Evolutionary conservation across 345 rosid genomes (phyloP).

Genomic region (Citrus sp.): DNA sequence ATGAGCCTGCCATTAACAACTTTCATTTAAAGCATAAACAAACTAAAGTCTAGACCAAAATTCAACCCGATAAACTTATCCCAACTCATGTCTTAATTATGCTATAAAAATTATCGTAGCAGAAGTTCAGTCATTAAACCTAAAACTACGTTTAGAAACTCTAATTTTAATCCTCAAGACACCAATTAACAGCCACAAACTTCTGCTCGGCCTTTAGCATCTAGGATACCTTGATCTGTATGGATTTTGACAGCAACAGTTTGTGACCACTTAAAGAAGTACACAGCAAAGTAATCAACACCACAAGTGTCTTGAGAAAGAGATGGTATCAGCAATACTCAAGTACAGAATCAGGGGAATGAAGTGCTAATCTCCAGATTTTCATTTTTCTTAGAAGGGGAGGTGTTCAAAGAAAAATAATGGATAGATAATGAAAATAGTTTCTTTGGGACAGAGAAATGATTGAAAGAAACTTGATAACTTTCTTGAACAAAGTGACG

Average conservation of each 20-base stretch:
- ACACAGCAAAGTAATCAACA: neutral
- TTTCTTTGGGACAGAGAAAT: neutral
- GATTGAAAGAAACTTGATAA: too few relatives aligned
- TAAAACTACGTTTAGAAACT: neutral
- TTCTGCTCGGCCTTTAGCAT: neutral
- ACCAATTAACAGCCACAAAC: neutral
- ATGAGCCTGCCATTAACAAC: neutral
- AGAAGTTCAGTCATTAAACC: neutral
- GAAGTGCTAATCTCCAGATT: neutral
- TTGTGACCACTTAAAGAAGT: neutral
- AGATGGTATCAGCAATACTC: neutral
- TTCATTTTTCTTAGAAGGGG: neutral
- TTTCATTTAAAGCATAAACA: neutral
- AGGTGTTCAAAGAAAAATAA: neutral
- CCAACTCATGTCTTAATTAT: neutral
- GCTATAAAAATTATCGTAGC: neutral
- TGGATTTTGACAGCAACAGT: neutral
- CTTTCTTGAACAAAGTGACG: too few relatives aligned
- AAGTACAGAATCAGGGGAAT: neutral
- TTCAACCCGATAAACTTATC: neutral
- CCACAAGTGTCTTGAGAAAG: neutral
- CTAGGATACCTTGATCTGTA: neutral
- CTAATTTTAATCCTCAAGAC: neutral
- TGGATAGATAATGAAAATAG: neutral
- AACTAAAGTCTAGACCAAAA: neutral